phyloP scores from a whole-genome alignment of 1,284 basidiomycete genomes.

The Ustilago xerochloae region DNA sequence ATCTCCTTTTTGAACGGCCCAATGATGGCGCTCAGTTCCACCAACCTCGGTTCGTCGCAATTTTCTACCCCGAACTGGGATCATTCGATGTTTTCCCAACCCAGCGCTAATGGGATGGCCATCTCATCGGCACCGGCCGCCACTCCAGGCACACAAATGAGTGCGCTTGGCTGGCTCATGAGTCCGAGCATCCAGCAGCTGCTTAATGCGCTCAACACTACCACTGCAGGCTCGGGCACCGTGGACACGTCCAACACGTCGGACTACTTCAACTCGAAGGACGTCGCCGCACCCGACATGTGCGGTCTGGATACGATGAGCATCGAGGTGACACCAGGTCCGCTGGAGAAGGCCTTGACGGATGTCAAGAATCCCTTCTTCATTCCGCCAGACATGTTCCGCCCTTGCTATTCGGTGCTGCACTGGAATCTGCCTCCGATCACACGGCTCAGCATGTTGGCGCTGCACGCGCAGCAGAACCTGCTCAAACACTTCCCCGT shows the following conservation, averaged over 20 bases:
- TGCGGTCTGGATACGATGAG: conserved; percentile 12
- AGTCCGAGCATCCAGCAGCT: conserved; percentile 58
- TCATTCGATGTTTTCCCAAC: conserved; percentile 38
- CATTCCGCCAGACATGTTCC: conserved; percentile 55
- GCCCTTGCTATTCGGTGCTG: conserved; percentile 54
- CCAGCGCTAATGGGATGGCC: conserved; percentile 23
- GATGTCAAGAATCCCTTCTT: conserved; percentile 59
- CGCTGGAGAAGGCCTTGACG: conserved; percentile 50
- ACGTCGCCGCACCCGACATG: conserved; percentile 5
- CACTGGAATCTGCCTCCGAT: conserved; percentile 59
- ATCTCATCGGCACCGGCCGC: conserved; percentile 24
- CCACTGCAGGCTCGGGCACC: conserved; percentile 31
- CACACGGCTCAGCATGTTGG: conserved; percentile 55
- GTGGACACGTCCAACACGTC: conserved; percentile 32
- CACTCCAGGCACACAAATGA: conserved; percentile 30
- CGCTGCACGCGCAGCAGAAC: conserved; percentile 60
- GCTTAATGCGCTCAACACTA: conserved; percentile 40
- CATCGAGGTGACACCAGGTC: conserved; percentile 13
- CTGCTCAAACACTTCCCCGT: conserved; percentile 61
- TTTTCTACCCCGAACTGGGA: conserved; percentile 46
- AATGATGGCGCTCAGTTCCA: conserved; percentile 29
- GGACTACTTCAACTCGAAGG: conserved; percentile 50
- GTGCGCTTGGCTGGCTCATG: conserved; percentile 56
- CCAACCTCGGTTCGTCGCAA: conserved; percentile 25
- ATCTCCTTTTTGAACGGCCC: conserved; percentile 50